These are phyloP conservation scores for Pinus tabuliformis DNA, from an alignment of 75 land plant genomes.

Conservation along the genomic window DNA sequence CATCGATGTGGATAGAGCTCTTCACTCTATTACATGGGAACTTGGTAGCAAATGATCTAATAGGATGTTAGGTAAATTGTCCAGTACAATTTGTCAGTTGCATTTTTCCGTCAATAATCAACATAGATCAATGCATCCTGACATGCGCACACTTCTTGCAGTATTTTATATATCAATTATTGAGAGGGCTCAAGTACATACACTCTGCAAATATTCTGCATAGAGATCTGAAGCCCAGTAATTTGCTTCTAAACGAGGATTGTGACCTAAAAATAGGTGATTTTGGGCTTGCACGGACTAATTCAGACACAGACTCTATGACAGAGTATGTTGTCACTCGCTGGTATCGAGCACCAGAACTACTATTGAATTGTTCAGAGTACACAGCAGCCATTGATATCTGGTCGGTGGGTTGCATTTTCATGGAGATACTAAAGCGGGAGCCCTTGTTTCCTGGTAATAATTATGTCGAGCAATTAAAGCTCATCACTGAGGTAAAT, in stretches of 20 bases:
- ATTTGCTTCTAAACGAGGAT: slow-evolving; percentile 79
- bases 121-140: neutral
- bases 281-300: slow-evolving; percentile 88
- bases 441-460: slow-evolving; percentile 91
- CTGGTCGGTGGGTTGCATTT: slow-evolving; percentile 96
- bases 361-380: slow-evolving; percentile 76
- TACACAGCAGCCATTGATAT: slow-evolving; percentile 89
- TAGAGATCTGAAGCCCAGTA: slow-evolving; percentile 91
- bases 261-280: slow-evolving; percentile 94
- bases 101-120: slow-evolving; percentile 6
- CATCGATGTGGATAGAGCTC: neutral
- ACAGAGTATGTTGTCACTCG: slow-evolving; percentile 94
- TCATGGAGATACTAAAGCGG: slow-evolving; percentile 91
- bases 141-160: slow-evolving; percentile 5
- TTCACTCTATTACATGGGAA: neutral
- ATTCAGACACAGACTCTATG: slow-evolving; percentile 71
- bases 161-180: slow-evolving; percentile 52
- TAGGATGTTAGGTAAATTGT: neutral
- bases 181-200: slow-evolving; percentile 80
- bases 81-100: neutral
- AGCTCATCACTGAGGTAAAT: slow-evolving; percentile 65
- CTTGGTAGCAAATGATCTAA: neutral
- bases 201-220: slow-evolving; percentile 96
- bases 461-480: slow-evolving; percentile 85
- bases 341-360: slow-evolving; percentile 91